phyloP scores from a whole-genome alignment of 257 asterid genomes.

The Buddleja alternifolia region DNA sequence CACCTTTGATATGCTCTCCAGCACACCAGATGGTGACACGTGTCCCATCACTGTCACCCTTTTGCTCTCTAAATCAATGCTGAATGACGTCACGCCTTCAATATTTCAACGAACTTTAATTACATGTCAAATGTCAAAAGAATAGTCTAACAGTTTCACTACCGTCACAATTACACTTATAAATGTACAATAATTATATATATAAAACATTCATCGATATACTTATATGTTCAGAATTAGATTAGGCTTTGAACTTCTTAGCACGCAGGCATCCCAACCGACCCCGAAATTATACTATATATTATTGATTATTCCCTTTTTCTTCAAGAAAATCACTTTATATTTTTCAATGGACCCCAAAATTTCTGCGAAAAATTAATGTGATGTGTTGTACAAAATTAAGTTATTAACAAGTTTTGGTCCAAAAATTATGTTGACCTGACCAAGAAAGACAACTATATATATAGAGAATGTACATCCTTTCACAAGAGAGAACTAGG shows the following conservation, averaged over 20 bases:
- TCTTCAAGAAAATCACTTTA: neutral
- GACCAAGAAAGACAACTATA: neutral
- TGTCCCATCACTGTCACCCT: conserved; percentile 80
- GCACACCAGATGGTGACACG: conserved; percentile 63
- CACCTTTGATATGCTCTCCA: conserved; percentile 79
- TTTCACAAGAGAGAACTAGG: neutral
- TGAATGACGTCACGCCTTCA: conserved; percentile 83
- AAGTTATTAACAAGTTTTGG: neutral
- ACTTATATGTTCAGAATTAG: too few species aligned
- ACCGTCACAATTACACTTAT: too few species aligned
- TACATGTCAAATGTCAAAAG: too few species aligned
- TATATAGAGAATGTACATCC: conserved; percentile 1
- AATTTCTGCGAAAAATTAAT: neutral
- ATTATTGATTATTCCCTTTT: neutral
- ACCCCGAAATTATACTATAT: too few species aligned
- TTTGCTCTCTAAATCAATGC: conserved; percentile 75
- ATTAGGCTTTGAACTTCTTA: too few species aligned
- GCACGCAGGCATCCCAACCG: too few species aligned
- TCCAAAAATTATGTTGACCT: conserved; percentile 24
- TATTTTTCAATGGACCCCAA: neutral
- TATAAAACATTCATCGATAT: too few species aligned
- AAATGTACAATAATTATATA: too few species aligned
- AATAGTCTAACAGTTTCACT: too few species aligned
- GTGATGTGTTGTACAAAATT: neutral
- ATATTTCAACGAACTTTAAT: conserved; percentile 1